Conservation (phyloP, 257 asterid genomes). For the Paraleonurus japonicus region DNA sequence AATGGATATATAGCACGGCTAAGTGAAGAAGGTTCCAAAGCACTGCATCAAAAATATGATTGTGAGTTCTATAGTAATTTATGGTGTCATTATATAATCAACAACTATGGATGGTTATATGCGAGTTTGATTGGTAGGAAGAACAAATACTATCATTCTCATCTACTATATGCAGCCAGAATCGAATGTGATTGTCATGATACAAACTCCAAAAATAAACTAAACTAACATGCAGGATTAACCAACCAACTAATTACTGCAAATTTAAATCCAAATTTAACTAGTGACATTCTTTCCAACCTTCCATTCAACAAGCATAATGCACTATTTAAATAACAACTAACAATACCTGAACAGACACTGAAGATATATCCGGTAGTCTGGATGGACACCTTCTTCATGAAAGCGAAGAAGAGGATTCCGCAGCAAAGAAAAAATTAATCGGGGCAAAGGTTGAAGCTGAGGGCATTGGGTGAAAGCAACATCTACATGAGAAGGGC, state of each 20-base stretch:
- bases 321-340: neutral
- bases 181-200: neutral
- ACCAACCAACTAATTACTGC: neutral
- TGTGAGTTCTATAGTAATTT: slow-evolving; percentile 16
- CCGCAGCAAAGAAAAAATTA: slow-evolving; percentile 87
- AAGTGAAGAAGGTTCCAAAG: slow-evolving; percentile 86
- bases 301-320: neutral
- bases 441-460: slow-evolving; percentile 85
- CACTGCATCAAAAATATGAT: slow-evolving; percentile 63
- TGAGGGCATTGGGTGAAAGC: slow-evolving; percentile 95
- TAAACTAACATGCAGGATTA: neutral
- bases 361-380: slow-evolving; percentile 90
- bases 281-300: neutral
- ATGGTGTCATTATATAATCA: neutral
- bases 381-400: slow-evolving; percentile 99
- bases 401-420: slow-evolving; percentile 97
- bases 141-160: neutral
- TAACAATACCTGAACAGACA: slow-evolving; percentile 85
- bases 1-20: slow-evolving; percentile 85
- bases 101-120: neutral
- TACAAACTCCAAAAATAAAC: neutral
- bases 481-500: slow-evolving; percentile 58
- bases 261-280: neutral
- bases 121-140: neutral
- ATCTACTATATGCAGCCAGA: neutral